Evolutionary conservation across 768 basidiomycete genomes (phyloP), one percentile per base, ranked within the genome.

Genomic region (Pleurotus pulmonarius): DNA sequence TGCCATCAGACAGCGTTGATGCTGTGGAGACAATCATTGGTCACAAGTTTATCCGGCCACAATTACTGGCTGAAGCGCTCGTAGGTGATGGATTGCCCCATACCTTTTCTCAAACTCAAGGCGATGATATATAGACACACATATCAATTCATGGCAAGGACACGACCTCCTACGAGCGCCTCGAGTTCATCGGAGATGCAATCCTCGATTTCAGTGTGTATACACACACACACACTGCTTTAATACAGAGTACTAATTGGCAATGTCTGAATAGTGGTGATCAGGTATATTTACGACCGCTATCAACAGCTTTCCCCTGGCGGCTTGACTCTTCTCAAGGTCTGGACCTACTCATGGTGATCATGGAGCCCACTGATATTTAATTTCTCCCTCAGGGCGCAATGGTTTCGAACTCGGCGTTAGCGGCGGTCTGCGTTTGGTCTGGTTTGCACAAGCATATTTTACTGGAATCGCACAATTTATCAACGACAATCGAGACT

Each of bases 121-220:
- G 47, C 40, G 18, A 16, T 59, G 81, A 77, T 49, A 77, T 49
- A 5, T 61, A 93, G 90, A 87, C 87, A 0, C 90, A 91, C 66
- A 71, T 81, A 2, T 87, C 87, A 0, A 72, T 80, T 34, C 78
- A 81, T 59, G 79, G 78, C 3, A 76, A 73, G 56, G 81, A 85
- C 56, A 72, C 76, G 38, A 80, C 76, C 12, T 81, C 81, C 15
- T 88, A 89, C 64, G 88, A 92, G 63, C 77, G 88, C 56, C 77
- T 94, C 37, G 91, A 93, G 67, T 94, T 93, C 65, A 75, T 93
- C 40, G 92, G 92, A 11, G 92, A 94, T 70, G 90, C 89, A 1
- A 82, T 94, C 49, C 78, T 94, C 22, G 92, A 94, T 68, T 88
- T 91, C 57, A 69, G 92, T 93, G 64, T 55, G 89, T 73, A 11